phyloP scores from a whole-genome alignment of 768 basidiomycete genomes.

The Rhizopogon sp. region DNA sequence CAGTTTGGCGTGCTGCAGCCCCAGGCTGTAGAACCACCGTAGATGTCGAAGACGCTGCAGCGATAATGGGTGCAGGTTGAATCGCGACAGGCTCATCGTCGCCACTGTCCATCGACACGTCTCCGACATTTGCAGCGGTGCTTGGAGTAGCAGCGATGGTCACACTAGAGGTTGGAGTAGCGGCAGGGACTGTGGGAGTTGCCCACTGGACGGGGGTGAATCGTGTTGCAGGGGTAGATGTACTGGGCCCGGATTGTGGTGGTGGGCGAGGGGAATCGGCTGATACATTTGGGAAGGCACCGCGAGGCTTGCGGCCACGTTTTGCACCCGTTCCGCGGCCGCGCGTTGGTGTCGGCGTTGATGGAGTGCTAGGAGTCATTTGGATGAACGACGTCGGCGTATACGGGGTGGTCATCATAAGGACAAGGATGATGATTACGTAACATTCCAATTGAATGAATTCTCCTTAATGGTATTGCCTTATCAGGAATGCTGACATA shows the following conservation, averaged over 20 bases:
- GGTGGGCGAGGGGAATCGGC: slow-evolving; percentile 10
- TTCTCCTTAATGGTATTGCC: neutral
- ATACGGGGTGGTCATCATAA: slow-evolving; percentile 19
- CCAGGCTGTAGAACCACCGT: slow-evolving; percentile 9
- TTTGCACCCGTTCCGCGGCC: slow-evolving; percentile 30
- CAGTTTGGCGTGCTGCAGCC: slow-evolving; percentile 5
- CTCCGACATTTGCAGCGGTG: slow-evolving; percentile 1
- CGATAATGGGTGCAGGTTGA: neutral
- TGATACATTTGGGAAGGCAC: slow-evolving; percentile 24
- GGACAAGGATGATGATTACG: too few species aligned
- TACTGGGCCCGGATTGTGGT: slow-evolving; percentile 8
- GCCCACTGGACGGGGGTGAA: slow-evolving; percentile 39
- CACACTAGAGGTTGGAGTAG: neutral
- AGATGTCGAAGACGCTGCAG: neutral
- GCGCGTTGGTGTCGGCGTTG: slow-evolving; percentile 17
- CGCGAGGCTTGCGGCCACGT: slow-evolving; percentile 45
- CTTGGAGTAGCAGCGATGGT: slow-evolving; percentile 8
- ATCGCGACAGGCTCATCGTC: slow-evolving; percentile 12
- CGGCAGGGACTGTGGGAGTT: slow-evolving; percentile 11
- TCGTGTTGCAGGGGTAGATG: slow-evolving; percentile 14
- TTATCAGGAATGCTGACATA: slow-evolving; percentile 7
- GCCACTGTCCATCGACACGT: slow-evolving; percentile 5
- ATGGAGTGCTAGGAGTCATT: slow-evolving; percentile 8
- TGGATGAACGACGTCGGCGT: slow-evolving; percentile 21
- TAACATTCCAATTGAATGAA: too few species aligned